A percentile compares a stretch with the other conserved stretches of the same genome.
Evolutionary conservation across 768 basidiomycete genomes (phyloP).

Genomic region (Tulasnella sp.): DNA sequence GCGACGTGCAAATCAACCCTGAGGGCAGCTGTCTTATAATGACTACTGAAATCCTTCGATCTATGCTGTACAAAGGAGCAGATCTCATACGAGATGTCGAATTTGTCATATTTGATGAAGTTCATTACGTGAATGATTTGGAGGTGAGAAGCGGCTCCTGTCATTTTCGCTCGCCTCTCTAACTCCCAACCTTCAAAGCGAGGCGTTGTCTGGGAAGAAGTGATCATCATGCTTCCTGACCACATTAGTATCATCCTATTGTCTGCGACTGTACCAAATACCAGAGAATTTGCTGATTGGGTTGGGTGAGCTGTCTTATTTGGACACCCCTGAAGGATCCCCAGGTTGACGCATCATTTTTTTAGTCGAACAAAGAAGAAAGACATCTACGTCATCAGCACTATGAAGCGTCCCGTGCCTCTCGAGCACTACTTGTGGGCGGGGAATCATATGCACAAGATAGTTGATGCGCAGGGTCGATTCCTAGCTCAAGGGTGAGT

Average conservation of each 20-base stretch:
- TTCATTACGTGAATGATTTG: slow-evolving; percentile 98
- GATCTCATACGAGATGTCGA: slow-evolving; percentile 98
- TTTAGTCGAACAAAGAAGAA: slow-evolving; percentile 94
- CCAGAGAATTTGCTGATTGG: slow-evolving; percentile 98
- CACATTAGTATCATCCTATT: slow-evolving; percentile 96
- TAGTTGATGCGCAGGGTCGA: slow-evolving; percentile 70
- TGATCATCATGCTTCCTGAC: slow-evolving; percentile 98
- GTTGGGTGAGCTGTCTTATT: slow-evolving; percentile 63
- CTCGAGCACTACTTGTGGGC: slow-evolving; percentile 95
- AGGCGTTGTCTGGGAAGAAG: slow-evolving; percentile 99
- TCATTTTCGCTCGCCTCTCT: not conserved
- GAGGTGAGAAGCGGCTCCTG: slow-evolving; percentile 48
- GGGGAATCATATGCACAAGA: slow-evolving; percentile 84
- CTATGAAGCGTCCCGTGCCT: slow-evolving; percentile 89
- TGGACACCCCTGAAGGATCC: not conserved
- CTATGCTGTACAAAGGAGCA: slow-evolving; percentile 98
- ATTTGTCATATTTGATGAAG: slow-evolving; percentile 99
- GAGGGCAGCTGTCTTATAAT: slow-evolving; percentile 95
- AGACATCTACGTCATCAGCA: slow-evolving; percentile 98
- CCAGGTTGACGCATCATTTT: not conserved
- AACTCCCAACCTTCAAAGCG: slow-evolving; percentile 38
- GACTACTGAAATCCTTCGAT: slow-evolving; percentile 95
- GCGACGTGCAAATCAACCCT: slow-evolving; percentile 95
- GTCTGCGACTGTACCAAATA: slow-evolving; percentile 96
- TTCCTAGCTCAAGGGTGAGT: slow-evolving; percentile 62